These are phyloP conservation scores for Blastobotrys aristatus DNA, from an alignment of 1,139 yeast species.

Conservation along the genomic window DNA sequence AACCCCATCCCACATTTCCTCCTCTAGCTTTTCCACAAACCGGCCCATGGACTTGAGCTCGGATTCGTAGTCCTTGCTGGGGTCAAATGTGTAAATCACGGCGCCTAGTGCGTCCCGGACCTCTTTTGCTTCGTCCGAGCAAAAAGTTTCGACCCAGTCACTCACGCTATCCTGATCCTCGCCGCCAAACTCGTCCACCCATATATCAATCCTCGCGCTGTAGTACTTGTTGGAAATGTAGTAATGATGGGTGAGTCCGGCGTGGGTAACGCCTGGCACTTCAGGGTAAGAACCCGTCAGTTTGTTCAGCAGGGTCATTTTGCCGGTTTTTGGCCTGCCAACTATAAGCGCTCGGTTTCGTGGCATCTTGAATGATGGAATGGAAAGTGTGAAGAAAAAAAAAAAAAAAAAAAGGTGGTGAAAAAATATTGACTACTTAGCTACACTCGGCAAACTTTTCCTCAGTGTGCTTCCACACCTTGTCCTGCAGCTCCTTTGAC, in stretches of 20 bases:
- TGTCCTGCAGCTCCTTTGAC: slow-evolving; percentile 24
- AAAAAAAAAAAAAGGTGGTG: not conserved
- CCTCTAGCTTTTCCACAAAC: slow-evolving; percentile 23
- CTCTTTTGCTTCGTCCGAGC: slow-evolving; percentile 35
- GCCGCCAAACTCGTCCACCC: slow-evolving; percentile 40
- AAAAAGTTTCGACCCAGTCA: slow-evolving; percentile 38
- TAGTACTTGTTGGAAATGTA: slow-evolving; percentile 38
- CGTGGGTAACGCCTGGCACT: slow-evolving; percentile 26
- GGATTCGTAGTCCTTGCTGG: slow-evolving; percentile 2
- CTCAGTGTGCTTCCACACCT: slow-evolving; percentile 29
- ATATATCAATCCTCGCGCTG: slow-evolving; percentile 35
- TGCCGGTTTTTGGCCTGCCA: slow-evolving; percentile 38
- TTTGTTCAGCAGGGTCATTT: slow-evolving; percentile 31
- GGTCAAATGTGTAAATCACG: slow-evolving; percentile 35
- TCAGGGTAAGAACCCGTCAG: slow-evolving; percentile 24
- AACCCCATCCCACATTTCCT: slow-evolving; percentile 30
- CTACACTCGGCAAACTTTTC: slow-evolving; percentile 17
- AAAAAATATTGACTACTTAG: not conserved
- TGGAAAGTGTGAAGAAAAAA: not conserved
- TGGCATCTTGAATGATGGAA: not conserved
- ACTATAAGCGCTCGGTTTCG: slow-evolving; percentile 36
- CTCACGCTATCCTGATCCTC: slow-evolving; percentile 13
- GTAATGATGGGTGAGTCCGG: slow-evolving; percentile 35
- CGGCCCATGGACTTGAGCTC: slow-evolving; percentile 18
- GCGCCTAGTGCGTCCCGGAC: slow-evolving; percentile 40